Conservation (phyloP, 208 protist species). For the Crithidia mellificae region DNA sequence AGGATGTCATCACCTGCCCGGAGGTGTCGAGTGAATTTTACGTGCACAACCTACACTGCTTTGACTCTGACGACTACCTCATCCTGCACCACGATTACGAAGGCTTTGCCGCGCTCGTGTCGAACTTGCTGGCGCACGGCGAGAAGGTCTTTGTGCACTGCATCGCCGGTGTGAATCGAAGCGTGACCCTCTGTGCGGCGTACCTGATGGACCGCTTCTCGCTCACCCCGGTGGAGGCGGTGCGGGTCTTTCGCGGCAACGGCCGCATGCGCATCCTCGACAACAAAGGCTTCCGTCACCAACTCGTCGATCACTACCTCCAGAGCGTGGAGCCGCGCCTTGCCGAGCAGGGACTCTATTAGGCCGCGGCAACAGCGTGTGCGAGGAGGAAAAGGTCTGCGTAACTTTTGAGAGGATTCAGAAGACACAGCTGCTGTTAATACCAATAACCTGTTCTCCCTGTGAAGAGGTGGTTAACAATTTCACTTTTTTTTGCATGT, state of each 20-base stretch:
- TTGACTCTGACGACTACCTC: constrained; percentile 73
- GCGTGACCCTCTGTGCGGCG: constrained; percentile 78
- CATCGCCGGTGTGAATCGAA: constrained; percentile 85
- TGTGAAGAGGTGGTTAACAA: too few species aligned
- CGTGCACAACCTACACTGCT: constrained; percentile 49
- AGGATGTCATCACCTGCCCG: constrained; percentile 47
- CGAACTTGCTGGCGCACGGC: constrained; percentile 32
- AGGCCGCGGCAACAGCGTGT: too few species aligned
- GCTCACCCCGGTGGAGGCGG: constrained; percentile 54
- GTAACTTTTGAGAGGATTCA: too few species aligned
- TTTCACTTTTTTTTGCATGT: too few species aligned
- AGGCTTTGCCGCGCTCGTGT: constrained; percentile 58
- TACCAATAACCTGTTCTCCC: too few species aligned
- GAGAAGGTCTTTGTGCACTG: constrained; percentile 88
- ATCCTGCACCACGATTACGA: constrained; percentile 84
- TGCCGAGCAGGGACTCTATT: constrained; percentile 11
- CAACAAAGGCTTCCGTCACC: constrained; percentile 79
- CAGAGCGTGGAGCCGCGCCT: constrained; percentile 30
- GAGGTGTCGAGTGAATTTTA: constrained; percentile 40
- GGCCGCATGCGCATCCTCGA: constrained; percentile 71
- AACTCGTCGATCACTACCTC: constrained; percentile 85
- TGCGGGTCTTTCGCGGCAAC: constrained; percentile 57
- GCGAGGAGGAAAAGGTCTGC: not conserved
- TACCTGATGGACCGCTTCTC: constrained; percentile 71
- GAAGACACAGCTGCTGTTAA: too few species aligned